Evolutionary conservation across 495 filamentous ascomycete genomes (phyloP).

Genomic region (Monascus purpureus): DNA sequence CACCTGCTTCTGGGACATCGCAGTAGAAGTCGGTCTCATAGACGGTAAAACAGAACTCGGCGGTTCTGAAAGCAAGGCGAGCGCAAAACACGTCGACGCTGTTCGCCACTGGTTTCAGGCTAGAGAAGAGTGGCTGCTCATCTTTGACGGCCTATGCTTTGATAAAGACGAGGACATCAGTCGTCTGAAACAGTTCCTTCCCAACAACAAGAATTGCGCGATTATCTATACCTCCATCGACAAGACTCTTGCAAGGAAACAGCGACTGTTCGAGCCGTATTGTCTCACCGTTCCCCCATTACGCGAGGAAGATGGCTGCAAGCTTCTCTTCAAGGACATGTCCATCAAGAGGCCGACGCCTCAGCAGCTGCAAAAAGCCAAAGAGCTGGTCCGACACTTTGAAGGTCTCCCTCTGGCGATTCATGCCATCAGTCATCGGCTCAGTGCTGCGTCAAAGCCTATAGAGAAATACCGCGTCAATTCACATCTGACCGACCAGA

Average conservation of each 20-base stretch:
- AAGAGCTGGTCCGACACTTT: constrained; percentile 53
- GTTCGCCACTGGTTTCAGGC: constrained; percentile 59
- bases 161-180: constrained; percentile 42
- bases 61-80: constrained; percentile 24
- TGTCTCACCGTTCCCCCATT: constrained; percentile 50
- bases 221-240: constrained; percentile 71
- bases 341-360: constrained; percentile 35
- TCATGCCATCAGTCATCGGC: constrained; percentile 59
- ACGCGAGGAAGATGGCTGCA: constrained; percentile 43
- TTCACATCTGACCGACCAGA: constrained; percentile 53
- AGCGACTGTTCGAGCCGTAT: constrained; percentile 60
- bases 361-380: constrained; percentile 45
- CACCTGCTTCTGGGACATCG: constrained; percentile 64
- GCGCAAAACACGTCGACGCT: constrained; percentile 39
- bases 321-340: constrained; percentile 41
- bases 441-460: constrained; percentile 57
- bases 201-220: constrained; percentile 50
- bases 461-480: constrained; percentile 52
- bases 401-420: constrained; percentile 66
- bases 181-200: constrained; percentile 50
- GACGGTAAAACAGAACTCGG: constrained; percentile 20
- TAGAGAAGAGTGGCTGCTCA: constrained; percentile 58
- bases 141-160: constrained; percentile 64
- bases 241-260: constrained; percentile 48
- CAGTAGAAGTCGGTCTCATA: constrained; percentile 45